A percentile compares a stretch with the other conserved stretches of the same genome.
phyloP scores from a whole-genome alignment of 1,284 basidiomycete genomes.

The Heterobasidion occidentale region DNA sequence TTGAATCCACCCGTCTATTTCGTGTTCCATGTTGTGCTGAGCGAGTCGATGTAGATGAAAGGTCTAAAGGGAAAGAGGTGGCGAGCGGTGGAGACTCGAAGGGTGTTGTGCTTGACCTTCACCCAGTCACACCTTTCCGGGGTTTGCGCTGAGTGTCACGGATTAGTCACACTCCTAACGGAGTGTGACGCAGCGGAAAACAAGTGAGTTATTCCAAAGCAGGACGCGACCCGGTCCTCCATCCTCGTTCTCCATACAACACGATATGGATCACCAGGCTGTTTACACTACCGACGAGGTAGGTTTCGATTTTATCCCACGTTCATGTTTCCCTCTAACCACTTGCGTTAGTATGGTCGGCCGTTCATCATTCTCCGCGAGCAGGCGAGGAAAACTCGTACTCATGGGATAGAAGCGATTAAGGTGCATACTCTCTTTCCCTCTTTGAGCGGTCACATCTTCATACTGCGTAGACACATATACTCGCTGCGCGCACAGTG shows the following conservation, averaged over 20 bases:
- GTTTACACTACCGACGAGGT: slow-evolving; percentile 93
- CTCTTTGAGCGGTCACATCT: neutral
- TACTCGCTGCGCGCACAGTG: slow-evolving; percentile 88
- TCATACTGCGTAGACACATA: slow-evolving; percentile 69
- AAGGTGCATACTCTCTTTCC: slow-evolving; percentile 50
- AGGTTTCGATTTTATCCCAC: slow-evolving; percentile 7
- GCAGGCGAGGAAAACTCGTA: slow-evolving; percentile 91
- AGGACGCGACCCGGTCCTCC: slow-evolving; percentile 3
- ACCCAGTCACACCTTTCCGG: slow-evolving; percentile 1
- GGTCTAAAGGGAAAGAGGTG: slow-evolving; percentile 2
- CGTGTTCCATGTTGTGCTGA: slow-evolving; percentile 57
- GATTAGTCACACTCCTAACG: neutral
- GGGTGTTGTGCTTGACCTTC: neutral
- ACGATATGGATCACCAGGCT: slow-evolving; percentile 45
- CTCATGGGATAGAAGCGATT: slow-evolving; percentile 93
- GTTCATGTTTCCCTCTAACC: slow-evolving; percentile 6
- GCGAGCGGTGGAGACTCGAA: neutral
- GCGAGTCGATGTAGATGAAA: slow-evolving; percentile 6
- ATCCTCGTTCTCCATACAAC: neutral
- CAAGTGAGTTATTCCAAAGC: neutral
- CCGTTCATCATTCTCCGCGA: slow-evolving; percentile 98
- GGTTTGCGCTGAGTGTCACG: slow-evolving; percentile 2
- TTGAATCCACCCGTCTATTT: slow-evolving; percentile 93
- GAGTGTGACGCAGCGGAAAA: neutral
- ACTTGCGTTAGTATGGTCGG: slow-evolving; percentile 68